Evolutionary conservation across 2,329 filamentous ascomycete species (phyloP).

Genomic region (Diaporthe helianthi): DNA sequence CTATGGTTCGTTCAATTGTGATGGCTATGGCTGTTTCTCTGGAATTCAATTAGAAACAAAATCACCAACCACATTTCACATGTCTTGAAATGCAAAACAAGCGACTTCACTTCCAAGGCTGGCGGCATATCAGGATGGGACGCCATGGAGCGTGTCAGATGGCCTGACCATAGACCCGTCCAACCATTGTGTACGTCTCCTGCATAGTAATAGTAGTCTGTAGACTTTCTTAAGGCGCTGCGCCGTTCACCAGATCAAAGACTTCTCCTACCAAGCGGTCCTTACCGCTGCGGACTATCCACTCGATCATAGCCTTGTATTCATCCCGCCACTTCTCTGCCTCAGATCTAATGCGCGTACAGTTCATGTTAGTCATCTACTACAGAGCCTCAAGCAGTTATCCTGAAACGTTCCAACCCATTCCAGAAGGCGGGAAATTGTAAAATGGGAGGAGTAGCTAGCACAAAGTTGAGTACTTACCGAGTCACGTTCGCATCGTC

Average conservation of each 20-base stretch:
- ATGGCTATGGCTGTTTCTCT: no score
- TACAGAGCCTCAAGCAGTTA: background rate
- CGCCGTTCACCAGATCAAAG: background rate
- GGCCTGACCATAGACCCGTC: background rate
- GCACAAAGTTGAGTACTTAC: background rate
- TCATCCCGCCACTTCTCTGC: background rate
- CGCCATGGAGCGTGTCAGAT: background rate
- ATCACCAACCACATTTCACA: background rate
- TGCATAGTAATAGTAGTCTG: no score
- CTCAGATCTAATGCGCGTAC: background rate
- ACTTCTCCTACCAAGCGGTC: background rate
- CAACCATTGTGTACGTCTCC: no score
- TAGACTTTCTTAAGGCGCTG: no score
- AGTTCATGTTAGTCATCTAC: background rate
- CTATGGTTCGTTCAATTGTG: no score
- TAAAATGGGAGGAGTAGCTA: no score
- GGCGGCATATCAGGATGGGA: background rate
- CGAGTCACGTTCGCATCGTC: background rate
- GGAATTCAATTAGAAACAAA: no score
- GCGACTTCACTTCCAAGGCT: background rate
- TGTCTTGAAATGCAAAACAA: background rate
- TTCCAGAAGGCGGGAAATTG: no score
- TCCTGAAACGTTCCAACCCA: background rate
- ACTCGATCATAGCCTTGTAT: background rate
- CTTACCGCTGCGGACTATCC: background rate